Evolutionary conservation across 345 rosid genomes (phyloP).

Genomic region (Litchi chinensis): DNA sequence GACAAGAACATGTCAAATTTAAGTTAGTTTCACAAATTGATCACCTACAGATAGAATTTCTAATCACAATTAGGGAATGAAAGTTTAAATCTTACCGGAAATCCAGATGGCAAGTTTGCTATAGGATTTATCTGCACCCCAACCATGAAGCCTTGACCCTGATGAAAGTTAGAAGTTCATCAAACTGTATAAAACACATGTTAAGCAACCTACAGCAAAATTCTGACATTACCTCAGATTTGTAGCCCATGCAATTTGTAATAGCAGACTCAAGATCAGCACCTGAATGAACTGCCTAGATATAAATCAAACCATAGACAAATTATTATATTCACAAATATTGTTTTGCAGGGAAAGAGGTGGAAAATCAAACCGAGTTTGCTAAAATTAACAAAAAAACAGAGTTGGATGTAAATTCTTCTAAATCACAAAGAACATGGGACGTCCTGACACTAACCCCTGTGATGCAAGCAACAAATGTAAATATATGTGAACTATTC

Average conservation of each 20-base stretch:
- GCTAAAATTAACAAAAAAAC: constrained; percentile 9
- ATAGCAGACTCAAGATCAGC: constrained; percentile 98
- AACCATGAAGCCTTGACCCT: constrained; percentile 99
- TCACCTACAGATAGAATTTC: constrained; percentile 13
- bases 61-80: constrained; percentile 21
- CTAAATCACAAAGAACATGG: neutral
- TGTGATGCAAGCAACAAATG: neutral
- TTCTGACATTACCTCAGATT: constrained; percentile 57
- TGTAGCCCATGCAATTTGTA: constrained; percentile 95
- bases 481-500: neutral
- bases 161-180: constrained; percentile 32
- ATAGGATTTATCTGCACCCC: constrained; percentile 93
- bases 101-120: constrained; percentile 88
- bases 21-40: constrained; percentile 12
- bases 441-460: neutral
- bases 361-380: constrained; percentile 16
- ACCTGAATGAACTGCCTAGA: constrained; percentile 99
- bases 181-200: constrained; percentile 23
- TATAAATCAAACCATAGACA: constrained; percentile 29
- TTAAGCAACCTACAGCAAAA: constrained; percentile 25
- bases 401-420: neutral
- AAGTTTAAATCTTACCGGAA: constrained; percentile 62
- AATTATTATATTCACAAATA: neutral
- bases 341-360: constrained; percentile 1
- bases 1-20: constrained; percentile 16